Percentiles rank a stretch among this genome's conserved stretches.
Conservation (phyloP, 345 rosid genomes). For the Citrus reticulata region DNA sequence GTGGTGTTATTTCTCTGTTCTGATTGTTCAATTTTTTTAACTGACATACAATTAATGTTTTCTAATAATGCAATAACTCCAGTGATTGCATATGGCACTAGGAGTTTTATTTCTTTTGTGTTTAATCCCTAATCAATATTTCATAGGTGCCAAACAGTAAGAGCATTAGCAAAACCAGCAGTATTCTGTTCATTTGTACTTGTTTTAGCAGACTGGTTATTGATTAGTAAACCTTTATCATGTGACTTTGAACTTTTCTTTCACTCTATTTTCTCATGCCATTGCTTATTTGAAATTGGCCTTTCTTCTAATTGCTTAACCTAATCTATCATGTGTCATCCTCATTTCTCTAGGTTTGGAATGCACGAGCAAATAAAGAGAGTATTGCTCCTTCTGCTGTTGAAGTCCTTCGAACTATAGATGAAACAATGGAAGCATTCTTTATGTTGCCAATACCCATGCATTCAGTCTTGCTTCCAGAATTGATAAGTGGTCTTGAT, state of each 20-base stretch:
- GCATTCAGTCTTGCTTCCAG: slow-evolving; percentile 79
- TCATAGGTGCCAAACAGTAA: too few relatives aligned
- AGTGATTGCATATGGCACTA: not conserved
- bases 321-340: not conserved
- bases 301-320: not conserved
- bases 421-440: slow-evolving; percentile 90
- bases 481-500: slow-evolving; percentile 72
- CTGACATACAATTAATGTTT: not conserved
- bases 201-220: not conserved
- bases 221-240: not conserved
- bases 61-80: not conserved
- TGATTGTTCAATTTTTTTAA: not conserved
- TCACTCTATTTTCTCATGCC: not conserved
- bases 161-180: not conserved
- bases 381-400: slow-evolving; percentile 79
- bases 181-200: not conserved
- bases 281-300: slow-evolving; percentile 6
- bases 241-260: not conserved
- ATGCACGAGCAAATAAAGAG: slow-evolving; percentile 67
- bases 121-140: slow-evolving; percentile 1
- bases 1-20: not conserved
- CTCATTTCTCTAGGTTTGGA: slow-evolving; percentile 62
- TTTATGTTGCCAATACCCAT: slow-evolving; percentile 82
- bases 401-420: slow-evolving; percentile 76
- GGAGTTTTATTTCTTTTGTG: not conserved